These are phyloP conservation scores for Posidonia australis DNA, from an alignment of 106 monocot genomes.

Conservation along the genomic window DNA sequence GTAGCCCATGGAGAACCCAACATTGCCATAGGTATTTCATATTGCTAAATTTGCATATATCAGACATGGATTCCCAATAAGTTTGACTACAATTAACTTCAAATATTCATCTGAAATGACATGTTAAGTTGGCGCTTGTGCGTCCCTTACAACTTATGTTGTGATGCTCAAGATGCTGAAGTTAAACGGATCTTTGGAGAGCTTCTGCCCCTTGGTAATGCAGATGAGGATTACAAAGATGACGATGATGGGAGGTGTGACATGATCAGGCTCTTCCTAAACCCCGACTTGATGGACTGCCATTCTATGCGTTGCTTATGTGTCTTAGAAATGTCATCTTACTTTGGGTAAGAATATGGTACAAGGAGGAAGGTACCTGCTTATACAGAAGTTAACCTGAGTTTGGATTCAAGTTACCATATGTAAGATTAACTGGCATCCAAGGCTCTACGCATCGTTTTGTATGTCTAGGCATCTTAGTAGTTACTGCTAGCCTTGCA, in stretches of 20 bases:
- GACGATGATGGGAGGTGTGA: conserved; percentile 21
- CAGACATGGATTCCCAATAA: no score
- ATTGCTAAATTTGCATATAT: neutral
- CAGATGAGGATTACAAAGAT: conserved; percentile 27
- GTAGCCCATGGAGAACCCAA: conserved; percentile 46
- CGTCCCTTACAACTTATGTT: conserved; percentile 40
- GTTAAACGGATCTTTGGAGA: conserved; percentile 34
- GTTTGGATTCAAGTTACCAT: no score
- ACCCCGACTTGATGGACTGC: neutral
- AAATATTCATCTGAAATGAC: no score
- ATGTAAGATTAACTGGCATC: no score
- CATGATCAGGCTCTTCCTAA: conserved; percentile 5
- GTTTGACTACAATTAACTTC: no score
- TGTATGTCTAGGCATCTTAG: no score
- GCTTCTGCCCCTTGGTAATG: conserved; percentile 22
- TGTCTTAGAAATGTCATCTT: neutral
- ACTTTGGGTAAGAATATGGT: conserved; percentile 11
- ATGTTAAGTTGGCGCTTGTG: no score
- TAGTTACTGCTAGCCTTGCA: no score
- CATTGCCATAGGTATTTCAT: conserved; percentile 47
- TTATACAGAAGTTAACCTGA: neutral
- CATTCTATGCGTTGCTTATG: no score
- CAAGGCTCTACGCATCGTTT: no score
- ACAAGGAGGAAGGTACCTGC: conserved; percentile 36
- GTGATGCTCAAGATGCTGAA: conserved; percentile 47